These are phyloP conservation scores for Fusarium luffae DNA, from an alignment of 2,329 filamentous ascomycete genomes.

Conservation along the genomic window DNA sequence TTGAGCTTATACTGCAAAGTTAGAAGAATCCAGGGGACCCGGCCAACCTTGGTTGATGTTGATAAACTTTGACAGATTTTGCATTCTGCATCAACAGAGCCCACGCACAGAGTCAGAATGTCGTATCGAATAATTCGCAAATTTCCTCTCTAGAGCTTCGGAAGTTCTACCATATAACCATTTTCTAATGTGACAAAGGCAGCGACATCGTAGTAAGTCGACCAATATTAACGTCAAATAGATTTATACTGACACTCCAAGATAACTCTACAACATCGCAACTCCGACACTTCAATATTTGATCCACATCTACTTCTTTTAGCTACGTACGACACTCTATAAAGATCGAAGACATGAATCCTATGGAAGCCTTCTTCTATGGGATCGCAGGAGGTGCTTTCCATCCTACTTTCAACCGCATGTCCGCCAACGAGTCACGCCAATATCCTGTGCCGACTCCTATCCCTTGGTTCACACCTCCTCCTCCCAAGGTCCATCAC, in stretches of 20 bases:
- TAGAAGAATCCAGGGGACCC: not conserved
- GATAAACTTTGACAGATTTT: not conserved
- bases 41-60: not conserved
- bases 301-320: not conserved
- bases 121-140: not conserved
- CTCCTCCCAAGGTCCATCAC: not conserved
- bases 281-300: not conserved
- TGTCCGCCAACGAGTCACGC: not conserved
- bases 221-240: not conserved
- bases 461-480: not conserved
- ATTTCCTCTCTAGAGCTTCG: not conserved
- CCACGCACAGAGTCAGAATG: not conserved
- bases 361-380: not conserved
- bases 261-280: not conserved
- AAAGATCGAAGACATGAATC: not conserved
- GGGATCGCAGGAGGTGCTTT: not conserved
- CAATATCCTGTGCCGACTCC: not conserved
- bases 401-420: not conserved
- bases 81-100: not conserved
- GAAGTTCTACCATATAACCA: not conserved
- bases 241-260: not conserved
- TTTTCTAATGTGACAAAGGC: not conserved
- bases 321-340: not conserved
- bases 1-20: not conserved
- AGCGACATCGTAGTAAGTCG: not conserved